A percentile compares a stretch with the other conserved stretches of the same genome.
Evolutionary conservation across 1,139 yeast genomes (phyloP).

Genomic region (Keqinozyma sinolaborantium): DNA sequence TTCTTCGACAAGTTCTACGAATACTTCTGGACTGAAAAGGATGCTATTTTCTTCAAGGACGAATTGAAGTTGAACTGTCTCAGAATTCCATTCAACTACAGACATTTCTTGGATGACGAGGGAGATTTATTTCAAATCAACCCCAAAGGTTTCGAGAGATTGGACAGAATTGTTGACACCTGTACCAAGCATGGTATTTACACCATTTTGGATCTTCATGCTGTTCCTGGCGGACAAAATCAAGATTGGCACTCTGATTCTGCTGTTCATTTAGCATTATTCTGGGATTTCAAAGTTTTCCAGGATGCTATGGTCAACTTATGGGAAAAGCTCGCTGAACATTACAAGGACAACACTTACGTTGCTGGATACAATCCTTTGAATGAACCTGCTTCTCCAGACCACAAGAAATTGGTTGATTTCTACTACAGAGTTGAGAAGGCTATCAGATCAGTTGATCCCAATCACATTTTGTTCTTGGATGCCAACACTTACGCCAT

Average conservation of each 20-base stretch:
- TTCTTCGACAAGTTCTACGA: slow-evolving; percentile 46
- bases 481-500: slow-evolving; percentile 47
- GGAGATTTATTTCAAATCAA: slow-evolving; percentile 35
- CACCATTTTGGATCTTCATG: slow-evolving; percentile 42
- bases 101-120: slow-evolving; percentile 41
- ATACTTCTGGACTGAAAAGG: slow-evolving; percentile 44
- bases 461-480: slow-evolving; percentile 40
- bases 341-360: slow-evolving; percentile 40
- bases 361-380: slow-evolving; percentile 48
- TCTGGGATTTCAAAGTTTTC: slow-evolving; percentile 44
- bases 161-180: slow-evolving; percentile 35
- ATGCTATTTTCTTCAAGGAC: slow-evolving; percentile 36
- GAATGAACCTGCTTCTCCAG: slow-evolving; percentile 43
- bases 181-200: slow-evolving; percentile 38
- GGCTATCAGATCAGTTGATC: slow-evolving; percentile 35
- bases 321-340: slow-evolving; percentile 38
- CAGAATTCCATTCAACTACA: slow-evolving; percentile 45
- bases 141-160: slow-evolving; percentile 35
- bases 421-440: slow-evolving; percentile 32
- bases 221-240: slow-evolving; percentile 47
- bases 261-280: slow-evolving; percentile 36
- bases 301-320: slow-evolving; percentile 39
- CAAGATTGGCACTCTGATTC: slow-evolving; percentile 50
- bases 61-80: slow-evolving; percentile 40
- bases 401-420: slow-evolving; percentile 32